Percentiles rank a stretch among this genome's conserved stretches.
phyloP scores from a whole-genome alignment of 2,329 filamentous ascomycete species.

The Rachicladosporium sp. region DNA sequence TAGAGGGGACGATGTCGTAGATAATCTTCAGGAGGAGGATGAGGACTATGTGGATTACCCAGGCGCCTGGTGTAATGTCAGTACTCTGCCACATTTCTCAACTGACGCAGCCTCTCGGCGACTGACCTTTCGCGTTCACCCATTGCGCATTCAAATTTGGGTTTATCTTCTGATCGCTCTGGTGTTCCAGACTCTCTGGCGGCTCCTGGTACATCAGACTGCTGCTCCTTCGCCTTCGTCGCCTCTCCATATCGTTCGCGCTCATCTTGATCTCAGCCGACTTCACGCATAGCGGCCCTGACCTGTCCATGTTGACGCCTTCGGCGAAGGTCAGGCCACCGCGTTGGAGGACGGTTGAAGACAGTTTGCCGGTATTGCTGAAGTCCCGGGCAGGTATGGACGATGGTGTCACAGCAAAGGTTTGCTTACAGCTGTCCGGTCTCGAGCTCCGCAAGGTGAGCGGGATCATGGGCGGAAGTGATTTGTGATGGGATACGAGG shows the following conservation, averaged over 20 bases:
- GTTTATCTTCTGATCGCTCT: constrained; percentile 87
- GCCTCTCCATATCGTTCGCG: constrained; percentile 43
- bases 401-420: background rate
- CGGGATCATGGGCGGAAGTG: no score
- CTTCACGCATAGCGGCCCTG: constrained; percentile 18
- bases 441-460: no score
- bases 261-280: constrained; percentile 32
- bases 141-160: constrained; percentile 96
- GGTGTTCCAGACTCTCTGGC: constrained; percentile 89
- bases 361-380: constrained; percentile 83
- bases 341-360: constrained; percentile 78
- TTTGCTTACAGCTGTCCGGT: no score
- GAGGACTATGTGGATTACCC: constrained; percentile 92
- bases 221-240: constrained; percentile 81
- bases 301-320: constrained; percentile 45
- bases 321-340: constrained; percentile 79
- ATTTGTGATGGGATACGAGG: no score
- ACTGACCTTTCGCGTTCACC: constrained; percentile 93
- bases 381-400: constrained; percentile 3
- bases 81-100: constrained; percentile 4
- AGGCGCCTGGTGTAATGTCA: constrained; percentile 56
- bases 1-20: constrained; percentile 89
- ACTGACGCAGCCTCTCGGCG: constrained; percentile 4
- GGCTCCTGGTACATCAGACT: constrained; percentile 98
- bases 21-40: constrained; percentile 89